Evolutionary conservation across 306 rosid genomes (phyloP).

Genomic region (Sphenostylis stenocarpa): DNA sequence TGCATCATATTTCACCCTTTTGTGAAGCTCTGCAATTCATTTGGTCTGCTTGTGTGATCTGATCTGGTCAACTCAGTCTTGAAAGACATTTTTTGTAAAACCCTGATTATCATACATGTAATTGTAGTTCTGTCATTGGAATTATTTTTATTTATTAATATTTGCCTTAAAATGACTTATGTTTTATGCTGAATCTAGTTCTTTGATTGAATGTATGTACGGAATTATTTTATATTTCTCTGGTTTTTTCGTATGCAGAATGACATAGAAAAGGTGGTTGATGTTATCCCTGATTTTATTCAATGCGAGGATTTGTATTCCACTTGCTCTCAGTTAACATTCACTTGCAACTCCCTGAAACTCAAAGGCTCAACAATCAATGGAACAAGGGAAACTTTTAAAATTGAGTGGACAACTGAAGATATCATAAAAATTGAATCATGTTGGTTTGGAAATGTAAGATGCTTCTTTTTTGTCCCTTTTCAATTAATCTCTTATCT

Average conservation of each 20-base stretch:
- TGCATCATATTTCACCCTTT: not conserved
- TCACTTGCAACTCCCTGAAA: conserved; percentile 51
- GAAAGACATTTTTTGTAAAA: not conserved
- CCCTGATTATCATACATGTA: not conserved
- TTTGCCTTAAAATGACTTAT: not conserved
- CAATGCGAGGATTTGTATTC: conserved; percentile 42
- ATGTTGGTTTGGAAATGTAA: conserved; percentile 51
- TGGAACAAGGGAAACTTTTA: conserved; percentile 39
- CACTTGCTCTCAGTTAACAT: conserved; percentile 45
- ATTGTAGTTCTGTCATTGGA: conserved; percentile 3
- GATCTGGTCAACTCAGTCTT: conserved; percentile 9
- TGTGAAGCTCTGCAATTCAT: not conserved
- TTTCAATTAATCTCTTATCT: not conserved
- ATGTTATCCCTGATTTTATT: conserved; percentile 53
- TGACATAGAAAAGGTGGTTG: conserved; percentile 37
- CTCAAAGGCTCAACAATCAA: conserved; percentile 45
- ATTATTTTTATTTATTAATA: conserved; percentile 4
- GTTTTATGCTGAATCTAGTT: conserved; percentile 3
- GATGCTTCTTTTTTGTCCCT: not conserved
- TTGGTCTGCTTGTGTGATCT: conserved; percentile 18
- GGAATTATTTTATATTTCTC: not conserved
- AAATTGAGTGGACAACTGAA: conserved; percentile 50
- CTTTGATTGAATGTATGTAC: not conserved
- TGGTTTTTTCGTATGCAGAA: conserved; percentile 47
- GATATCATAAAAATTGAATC: conserved; percentile 57